phyloP scores from a whole-genome alignment of 2,329 filamentous ascomycete genomes.

The Magnaporthiopsis poae region DNA sequence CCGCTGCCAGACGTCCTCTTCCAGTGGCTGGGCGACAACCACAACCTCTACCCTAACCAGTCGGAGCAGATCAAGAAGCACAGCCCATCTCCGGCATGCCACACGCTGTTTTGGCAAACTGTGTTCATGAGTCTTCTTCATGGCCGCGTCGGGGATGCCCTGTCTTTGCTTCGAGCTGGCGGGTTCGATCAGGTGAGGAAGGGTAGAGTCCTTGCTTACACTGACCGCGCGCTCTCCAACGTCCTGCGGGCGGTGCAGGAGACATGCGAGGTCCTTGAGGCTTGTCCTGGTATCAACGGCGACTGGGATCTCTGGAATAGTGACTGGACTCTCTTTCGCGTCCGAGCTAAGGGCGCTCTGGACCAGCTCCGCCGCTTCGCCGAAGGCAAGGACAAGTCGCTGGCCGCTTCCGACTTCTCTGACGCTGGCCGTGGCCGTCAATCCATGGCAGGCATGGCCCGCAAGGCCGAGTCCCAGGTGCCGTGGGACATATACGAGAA shows the following conservation, averaged over 20 bases:
- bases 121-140: conserved; percentile 66
- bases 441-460: conserved; percentile 53
- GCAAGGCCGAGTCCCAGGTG: conserved; percentile 75
- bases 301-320: conserved; percentile 77
- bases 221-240: conserved; percentile 65
- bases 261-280: conserved; percentile 58
- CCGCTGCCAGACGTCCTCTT: conserved; percentile 70
- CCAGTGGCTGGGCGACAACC: conserved; percentile 69
- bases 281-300: conserved; percentile 58
- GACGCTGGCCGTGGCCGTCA: conserved; percentile 30
- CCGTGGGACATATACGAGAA: conserved; percentile 87
- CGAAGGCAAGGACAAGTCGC: conserved; percentile 44
- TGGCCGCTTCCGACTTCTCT: conserved; percentile 23
- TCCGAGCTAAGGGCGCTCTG: conserved; percentile 59
- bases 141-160: conserved; percentile 59
- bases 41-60: conserved; percentile 62
- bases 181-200: conserved; percentile 70
- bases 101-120: conserved; percentile 74
- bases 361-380: conserved; percentile 67
- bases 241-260: conserved; percentile 62
- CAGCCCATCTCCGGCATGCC: conserved; percentile 64
- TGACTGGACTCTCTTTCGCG: conserved; percentile 77
- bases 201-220: conserved; percentile 60
- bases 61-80: conserved; percentile 53
- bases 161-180: conserved; percentile 60